phyloP scores from a whole-genome alignment of 208 protist genomes.

The Trypanosoma theileri region DNA sequence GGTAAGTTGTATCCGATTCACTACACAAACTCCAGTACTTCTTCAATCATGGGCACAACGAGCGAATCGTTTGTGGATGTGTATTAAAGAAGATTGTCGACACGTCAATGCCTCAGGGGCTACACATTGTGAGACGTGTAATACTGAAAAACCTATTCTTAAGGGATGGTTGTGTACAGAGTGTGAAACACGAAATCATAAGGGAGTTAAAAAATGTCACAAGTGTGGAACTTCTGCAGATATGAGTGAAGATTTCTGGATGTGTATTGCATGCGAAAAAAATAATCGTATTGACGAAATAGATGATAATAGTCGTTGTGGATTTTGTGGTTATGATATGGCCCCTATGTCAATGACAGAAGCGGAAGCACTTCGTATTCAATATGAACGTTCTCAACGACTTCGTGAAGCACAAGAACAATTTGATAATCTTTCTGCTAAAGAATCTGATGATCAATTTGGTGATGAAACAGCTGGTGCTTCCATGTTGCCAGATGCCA shows the following conservation, averaged over 20 bases:
- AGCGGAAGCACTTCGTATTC: slow-evolving; percentile 44
- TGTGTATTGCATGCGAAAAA: slow-evolving; percentile 82
- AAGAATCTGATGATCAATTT: slow-evolving; percentile 70
- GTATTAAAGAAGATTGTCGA: slow-evolving; percentile 63
- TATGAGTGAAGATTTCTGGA: slow-evolving; percentile 70
- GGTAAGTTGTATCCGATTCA: neutral
- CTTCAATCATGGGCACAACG: slow-evolving; percentile 65
- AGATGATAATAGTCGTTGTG: slow-evolving; percentile 85
- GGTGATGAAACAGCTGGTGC: slow-evolving; percentile 48
- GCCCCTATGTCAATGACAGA: slow-evolving; percentile 60
- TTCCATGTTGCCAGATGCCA: slow-evolving; percentile 15
- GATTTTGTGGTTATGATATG: slow-evolving; percentile 89
- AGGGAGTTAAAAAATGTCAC: slow-evolving; percentile 78
- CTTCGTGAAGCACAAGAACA: slow-evolving; percentile 48
- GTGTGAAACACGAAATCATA: slow-evolving; percentile 63
- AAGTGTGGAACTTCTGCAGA: slow-evolving; percentile 43
- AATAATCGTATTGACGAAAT: slow-evolving; percentile 88
- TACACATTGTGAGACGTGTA: slow-evolving; percentile 53
- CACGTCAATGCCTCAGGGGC: slow-evolving; percentile 40
- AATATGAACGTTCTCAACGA: slow-evolving; percentile 35
- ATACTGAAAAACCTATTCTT: slow-evolving; percentile 55
- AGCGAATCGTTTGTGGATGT: slow-evolving; percentile 77
- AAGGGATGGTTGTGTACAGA: slow-evolving; percentile 78
- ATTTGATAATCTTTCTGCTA: slow-evolving; percentile 62
- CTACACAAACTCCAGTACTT: slow-evolving; percentile 23